phyloP scores from a whole-genome alignment of 1,139 yeast genomes.

The Kodamaea ohmeri region DNA sequence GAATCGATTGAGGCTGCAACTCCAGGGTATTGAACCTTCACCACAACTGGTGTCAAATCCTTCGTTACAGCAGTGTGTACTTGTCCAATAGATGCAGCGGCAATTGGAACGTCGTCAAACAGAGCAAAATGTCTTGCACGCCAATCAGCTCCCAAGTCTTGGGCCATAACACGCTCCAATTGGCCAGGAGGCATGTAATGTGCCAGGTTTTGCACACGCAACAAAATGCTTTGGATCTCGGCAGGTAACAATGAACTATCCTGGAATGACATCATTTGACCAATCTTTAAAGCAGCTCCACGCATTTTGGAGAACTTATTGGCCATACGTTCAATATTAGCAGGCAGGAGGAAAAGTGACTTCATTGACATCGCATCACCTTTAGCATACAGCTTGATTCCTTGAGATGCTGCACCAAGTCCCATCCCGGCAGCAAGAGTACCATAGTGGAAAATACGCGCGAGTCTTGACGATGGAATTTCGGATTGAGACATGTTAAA shows the following conservation, averaged over 20 bases:
- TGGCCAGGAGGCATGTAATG: conserved; percentile 96
- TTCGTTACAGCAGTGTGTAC: conserved; percentile 81
- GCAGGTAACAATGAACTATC: conserved; percentile 80
- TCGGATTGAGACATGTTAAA: conserved; percentile 59
- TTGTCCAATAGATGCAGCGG: conserved; percentile 98
- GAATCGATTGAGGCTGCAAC: conserved; percentile 91
- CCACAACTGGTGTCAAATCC: conserved; percentile 74
- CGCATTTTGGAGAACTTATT: conserved; percentile 89
- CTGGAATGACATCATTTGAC: conserved; percentile 93
- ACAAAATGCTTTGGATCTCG: conserved; percentile 76
- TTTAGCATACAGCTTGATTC: conserved; percentile 63
- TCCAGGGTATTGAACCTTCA: conserved; percentile 97
- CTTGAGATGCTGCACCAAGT: conserved; percentile 76
- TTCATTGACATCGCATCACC: conserved; percentile 49
- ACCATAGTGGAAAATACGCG: conserved; percentile 90
- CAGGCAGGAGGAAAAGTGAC: conserved; percentile 70
- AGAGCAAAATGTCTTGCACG: conserved; percentile 59
- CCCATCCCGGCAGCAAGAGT: conserved; percentile 91
- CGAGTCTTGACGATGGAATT: conserved; percentile 83
- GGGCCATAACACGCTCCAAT: conserved; percentile 68
- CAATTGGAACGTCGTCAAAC: conserved; percentile 88
- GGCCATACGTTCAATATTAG: conserved; percentile 84
- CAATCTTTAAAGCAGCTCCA: conserved; percentile 96
- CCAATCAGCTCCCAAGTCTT: conserved; percentile 82
- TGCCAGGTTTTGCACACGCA: conserved; percentile 89